Base-by-base conservation (phyloP, 2,329 filamentous ascomycete species). In the Nemania bipapillata region DNA sequence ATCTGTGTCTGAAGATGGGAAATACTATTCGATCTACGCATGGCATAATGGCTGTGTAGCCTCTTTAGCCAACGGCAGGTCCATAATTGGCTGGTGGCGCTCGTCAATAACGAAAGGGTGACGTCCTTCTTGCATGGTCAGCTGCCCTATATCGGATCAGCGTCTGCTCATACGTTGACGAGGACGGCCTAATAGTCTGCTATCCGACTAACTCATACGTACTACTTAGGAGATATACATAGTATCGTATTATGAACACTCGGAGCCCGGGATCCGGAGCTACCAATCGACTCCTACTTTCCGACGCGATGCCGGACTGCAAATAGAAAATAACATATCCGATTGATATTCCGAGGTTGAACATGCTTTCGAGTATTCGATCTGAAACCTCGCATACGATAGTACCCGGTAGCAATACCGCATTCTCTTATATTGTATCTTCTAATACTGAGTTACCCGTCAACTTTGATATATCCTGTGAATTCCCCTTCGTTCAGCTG, bases 401-500 rank as follows among this genome's bases (percentile, higher is more conserved):
- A 40, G 37, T 5, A 8, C 37, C 37, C 9, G 11, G 11, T 40
- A 40, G 37, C 37, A 3, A 40, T n/a, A 45, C 20, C 20, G 8
- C 40, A n/a, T 45, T n/a, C 4, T n/a, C 20, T 30, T 28, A 5
- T 15, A 26, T 54, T 47, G 4, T 12, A 20, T 15, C 5, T 28
- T 22, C 3, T 35, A 26, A 53, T 2, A n/a, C 11, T 40, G 1
- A 15, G 2, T 17, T 37, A 57, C 6, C 53, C 35, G 17, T 65
- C 62, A 7, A 74, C 59, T 47, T 71, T 72, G 17, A 74, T 70
- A 61, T 66, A 72, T 11, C 70, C 72, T 15, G 68, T 68, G 40
- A 72, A 72, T 30, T 73, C 72, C 2, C 73, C 72, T 2, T 63
- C 55, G 6, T 73, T 74, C 63, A 74, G 24, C 26, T 69, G 72